Evolutionary conservation across 495 filamentous ascomycete genomes (phyloP), one percentile per base, ranked within the genome.

Genomic region (Astrocystis sublimbata): DNA sequence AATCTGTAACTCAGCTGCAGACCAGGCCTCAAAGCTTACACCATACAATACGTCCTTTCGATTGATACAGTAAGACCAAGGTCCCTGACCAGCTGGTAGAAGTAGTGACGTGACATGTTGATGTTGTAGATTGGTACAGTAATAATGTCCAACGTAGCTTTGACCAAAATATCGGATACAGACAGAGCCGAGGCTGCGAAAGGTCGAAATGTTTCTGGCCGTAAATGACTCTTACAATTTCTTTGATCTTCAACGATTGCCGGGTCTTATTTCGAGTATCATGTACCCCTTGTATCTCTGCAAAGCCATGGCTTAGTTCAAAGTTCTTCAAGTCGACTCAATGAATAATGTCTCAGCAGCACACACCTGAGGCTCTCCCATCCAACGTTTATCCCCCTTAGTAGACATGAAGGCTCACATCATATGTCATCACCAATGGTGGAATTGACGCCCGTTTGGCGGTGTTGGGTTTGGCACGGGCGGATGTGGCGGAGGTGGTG

Each of bases 381-480:
- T n/a, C n/a, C 13, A 30, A 30, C 46, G 3, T 30, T 26, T 7
- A 15, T 13, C 10, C 24, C 10, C 30, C 21, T 15, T 17, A 26
- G 2, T n/a, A 23, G 24, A 24, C n/a, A 38, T 8, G 26, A 23
- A 21, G 36, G 13, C n/a, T 10, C 9, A 51, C 17, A 24, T 23
- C 9, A 8, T 10, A n/a, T 41, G n/a, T 21, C 46, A 41, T 21
- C 46, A 41, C 35, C 46, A 53, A 7, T 21, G 6, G 58, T 12
- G 8, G 26, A 45, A 6, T 45, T 41, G 47, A 28, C n/a, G 17
- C 4, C 28, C 51, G 1, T 56, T 46, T 10, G 60, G 50, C 5
- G 41, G 60, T 28, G 50, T 17, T 41, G 60, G 60, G 9, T 45
- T 56, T 47, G 60, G 60, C 26, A 47, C 23, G 12, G 60, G 60